A percentile compares a stretch with the other conserved stretches of the same genome.
These are phyloP conservation scores for Niveomyces coronatus DNA, from an alignment of 2,329 filamentous ascomycete species.

Conservation along the genomic window DNA sequence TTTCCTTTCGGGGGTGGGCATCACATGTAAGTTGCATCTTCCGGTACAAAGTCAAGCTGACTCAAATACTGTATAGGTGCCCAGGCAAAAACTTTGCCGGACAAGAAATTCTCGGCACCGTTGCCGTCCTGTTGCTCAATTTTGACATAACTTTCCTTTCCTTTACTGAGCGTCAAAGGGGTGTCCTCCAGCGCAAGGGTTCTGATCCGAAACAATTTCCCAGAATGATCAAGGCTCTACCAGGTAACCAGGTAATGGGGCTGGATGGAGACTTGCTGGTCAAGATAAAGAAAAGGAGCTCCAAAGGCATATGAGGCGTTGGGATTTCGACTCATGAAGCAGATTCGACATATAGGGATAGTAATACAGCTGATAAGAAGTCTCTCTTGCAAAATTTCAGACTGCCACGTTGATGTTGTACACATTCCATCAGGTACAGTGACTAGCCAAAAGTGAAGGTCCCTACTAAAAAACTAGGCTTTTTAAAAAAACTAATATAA, in stretches of 20 bases:
- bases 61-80: background rate
- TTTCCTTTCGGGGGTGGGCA: constrained; percentile 1
- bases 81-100: background rate
- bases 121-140: background rate
- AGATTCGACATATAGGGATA: background rate
- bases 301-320: background rate
- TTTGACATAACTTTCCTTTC: background rate
- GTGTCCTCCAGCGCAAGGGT: background rate
- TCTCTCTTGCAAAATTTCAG: background rate
- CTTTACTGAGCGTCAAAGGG: background rate
- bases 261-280: constrained; percentile 1
- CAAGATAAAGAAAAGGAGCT: background rate
- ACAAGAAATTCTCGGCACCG: constrained; percentile 1
- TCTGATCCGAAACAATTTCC: background rate
- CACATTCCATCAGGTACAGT: background rate
- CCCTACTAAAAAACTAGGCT: too few relatives aligned
- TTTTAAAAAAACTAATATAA: too few relatives aligned
- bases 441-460: too few relatives aligned
- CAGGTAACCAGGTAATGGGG: background rate
- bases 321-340: background rate
- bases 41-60: constrained; percentile 1
- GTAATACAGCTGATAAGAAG: background rate
- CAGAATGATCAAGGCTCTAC: background rate
- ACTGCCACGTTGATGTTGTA: background rate
- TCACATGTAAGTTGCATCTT: background rate